Evolutionary conservation across 2,329 filamentous ascomycete genomes (phyloP).

Genomic region (Venturia asperata): DNA sequence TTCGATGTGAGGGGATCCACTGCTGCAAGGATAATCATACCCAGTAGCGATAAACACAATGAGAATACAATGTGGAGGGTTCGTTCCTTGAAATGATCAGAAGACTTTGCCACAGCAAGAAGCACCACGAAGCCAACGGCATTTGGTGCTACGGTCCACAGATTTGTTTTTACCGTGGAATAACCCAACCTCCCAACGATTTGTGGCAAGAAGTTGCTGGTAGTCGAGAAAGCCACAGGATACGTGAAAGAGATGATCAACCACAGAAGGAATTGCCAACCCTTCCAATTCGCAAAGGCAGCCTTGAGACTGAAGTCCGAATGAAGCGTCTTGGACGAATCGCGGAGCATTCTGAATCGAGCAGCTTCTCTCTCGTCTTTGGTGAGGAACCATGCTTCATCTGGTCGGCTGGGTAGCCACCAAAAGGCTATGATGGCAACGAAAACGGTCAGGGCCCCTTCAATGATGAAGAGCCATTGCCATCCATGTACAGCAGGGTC

Average conservation of each 20-base stretch:
- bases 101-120: slow-evolving; percentile 31
- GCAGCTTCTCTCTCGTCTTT: slow-evolving; percentile 41
- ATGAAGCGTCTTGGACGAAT: slow-evolving; percentile 16
- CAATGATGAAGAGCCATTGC: slow-evolving; percentile 46
- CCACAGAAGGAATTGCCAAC: slow-evolving; percentile 23
- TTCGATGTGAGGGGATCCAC: slow-evolving; percentile 39
- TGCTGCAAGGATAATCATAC: slow-evolving; percentile 39
- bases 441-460: slow-evolving; percentile 41
- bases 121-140: slow-evolving; percentile 5
- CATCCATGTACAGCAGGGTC: slow-evolving; percentile 42
- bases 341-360: slow-evolving; percentile 36
- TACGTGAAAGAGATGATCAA: slow-evolving; percentile 35
- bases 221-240: neutral
- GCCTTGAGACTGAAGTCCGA: slow-evolving; percentile 20
- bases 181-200: slow-evolving; percentile 62
- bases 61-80: slow-evolving; percentile 38
- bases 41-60: slow-evolving; percentile 22
- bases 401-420: slow-evolving; percentile 43
- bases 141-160: slow-evolving; percentile 10
- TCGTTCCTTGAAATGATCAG: slow-evolving; percentile 41
- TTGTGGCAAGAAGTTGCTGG: slow-evolving; percentile 44
- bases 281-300: slow-evolving; percentile 25
- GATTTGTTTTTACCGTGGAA: slow-evolving; percentile 49
- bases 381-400: slow-evolving; percentile 47
- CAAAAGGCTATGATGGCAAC: slow-evolving; percentile 43